Evolutionary conservation across 2,329 filamentous ascomycete species (phyloP).

Genomic region (Tympanopsis confertula): DNA sequence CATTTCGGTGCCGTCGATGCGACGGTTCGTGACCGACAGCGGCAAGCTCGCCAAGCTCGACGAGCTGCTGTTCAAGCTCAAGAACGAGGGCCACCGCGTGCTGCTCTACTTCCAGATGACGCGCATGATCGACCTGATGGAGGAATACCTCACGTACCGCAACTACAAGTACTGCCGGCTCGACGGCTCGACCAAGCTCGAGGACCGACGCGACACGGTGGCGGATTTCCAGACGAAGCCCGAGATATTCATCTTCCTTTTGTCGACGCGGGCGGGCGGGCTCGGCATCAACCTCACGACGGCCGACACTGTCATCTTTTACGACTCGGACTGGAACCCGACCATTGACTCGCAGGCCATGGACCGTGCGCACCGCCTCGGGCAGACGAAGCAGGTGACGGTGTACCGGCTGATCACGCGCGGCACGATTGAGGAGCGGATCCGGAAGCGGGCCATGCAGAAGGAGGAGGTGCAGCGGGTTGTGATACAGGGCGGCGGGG

Average conservation of each 20-base stretch:
- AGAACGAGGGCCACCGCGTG: conserved; percentile 84
- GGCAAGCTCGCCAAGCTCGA: conserved; percentile 92
- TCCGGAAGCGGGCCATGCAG: conserved; percentile 88
- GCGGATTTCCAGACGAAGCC: conserved; percentile 89
- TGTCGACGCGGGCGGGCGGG: conserved; percentile 92
- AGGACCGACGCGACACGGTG: conserved; percentile 92
- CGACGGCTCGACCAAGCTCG: conserved; percentile 91
- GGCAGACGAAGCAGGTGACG: conserved; percentile 88
- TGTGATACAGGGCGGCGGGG: conserved; percentile 82
- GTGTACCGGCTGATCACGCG: conserved; percentile 96
- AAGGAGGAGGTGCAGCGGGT: conserved; percentile 98
- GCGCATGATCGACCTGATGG: conserved; percentile 98
- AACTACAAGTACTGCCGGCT: conserved; percentile 98
- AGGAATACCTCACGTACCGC: conserved; percentile 95
- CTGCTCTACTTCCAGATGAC: conserved; percentile 99
- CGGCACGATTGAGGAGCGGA: conserved; percentile 94
- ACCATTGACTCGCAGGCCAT: conserved; percentile 98
- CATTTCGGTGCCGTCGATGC: conserved; percentile 91
- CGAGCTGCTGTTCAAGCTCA: conserved; percentile 74
- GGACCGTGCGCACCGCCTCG: conserved; percentile 95
- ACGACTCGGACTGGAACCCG: conserved; percentile 98
- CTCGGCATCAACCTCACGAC: conserved; percentile 94
- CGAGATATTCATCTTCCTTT: conserved; percentile 92
- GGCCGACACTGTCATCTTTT: conserved; percentile 98
- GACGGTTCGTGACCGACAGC: conserved; percentile 91